Conservation (phyloP, 192 early-diverging fungal species). For the Gaertneriomyces sp. region DNA sequence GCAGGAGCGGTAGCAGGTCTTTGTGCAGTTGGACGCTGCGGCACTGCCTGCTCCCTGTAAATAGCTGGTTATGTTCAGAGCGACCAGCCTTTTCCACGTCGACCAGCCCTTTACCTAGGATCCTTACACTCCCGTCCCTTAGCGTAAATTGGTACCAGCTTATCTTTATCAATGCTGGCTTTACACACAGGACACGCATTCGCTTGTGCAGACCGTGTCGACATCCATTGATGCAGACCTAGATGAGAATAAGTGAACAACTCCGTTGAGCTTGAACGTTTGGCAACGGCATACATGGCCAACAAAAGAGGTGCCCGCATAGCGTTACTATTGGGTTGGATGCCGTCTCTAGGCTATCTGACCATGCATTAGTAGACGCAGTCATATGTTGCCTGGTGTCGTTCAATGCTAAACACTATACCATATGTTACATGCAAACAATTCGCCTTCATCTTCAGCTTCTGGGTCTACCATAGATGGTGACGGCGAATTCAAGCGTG, state of each 20-base stretch:
- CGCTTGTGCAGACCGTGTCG: conserved; percentile 11
- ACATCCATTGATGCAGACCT: conserved; percentile 32
- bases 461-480: conserved; percentile 9
- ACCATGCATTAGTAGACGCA: no score
- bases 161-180: conserved; percentile 36
- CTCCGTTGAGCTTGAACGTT: not conserved
- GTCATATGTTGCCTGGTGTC: no score
- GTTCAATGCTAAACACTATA: not conserved
- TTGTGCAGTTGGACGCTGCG: conserved; percentile 38
- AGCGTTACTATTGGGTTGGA: conserved; percentile 46
- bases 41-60: conserved; percentile 20
- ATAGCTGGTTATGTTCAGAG: no score
- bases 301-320: conserved; percentile 53
- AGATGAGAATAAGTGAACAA: not conserved
- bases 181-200: conserved; percentile 52
- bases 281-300: conserved; percentile 30
- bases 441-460: conserved; percentile 28
- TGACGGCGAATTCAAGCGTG: no score
- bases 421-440: conserved; percentile 43
- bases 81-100: no score
- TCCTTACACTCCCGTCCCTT: conserved; percentile 34
- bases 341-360: conserved; percentile 41
- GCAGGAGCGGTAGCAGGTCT: conserved; percentile 28
- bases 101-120: conserved; percentile 18
- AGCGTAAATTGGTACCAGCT: conserved; percentile 44